Evolutionary conservation across 2,329 filamentous ascomycete genomes (phyloP).

Genomic region (Fusarium concolor): DNA sequence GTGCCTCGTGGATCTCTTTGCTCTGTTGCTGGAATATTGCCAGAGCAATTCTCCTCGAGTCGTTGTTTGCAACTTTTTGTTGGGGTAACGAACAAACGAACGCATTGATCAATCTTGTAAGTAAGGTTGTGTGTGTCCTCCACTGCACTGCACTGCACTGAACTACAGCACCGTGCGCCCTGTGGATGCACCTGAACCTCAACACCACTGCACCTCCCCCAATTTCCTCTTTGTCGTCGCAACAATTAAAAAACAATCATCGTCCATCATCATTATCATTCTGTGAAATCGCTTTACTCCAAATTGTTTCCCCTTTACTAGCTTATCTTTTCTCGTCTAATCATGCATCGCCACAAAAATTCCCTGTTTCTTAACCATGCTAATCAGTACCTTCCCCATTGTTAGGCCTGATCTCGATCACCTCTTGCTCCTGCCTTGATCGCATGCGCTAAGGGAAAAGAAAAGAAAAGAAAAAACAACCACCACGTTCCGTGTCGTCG

Average conservation of each 20-base stretch:
- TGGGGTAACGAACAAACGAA: neutral
- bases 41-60: constrained; percentile 43
- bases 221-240: neutral
- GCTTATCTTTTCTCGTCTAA: neutral
- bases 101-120: constrained; percentile 39
- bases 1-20: constrained; percentile 33
- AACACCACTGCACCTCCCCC: constrained; percentile 10
- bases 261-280: neutral
- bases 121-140: constrained; percentile 9
- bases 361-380: constrained; percentile 32
- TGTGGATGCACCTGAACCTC: constrained; percentile 5
- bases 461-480: constrained; percentile 18
- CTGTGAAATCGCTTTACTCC: neutral
- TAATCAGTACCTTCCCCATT: constrained; percentile 43
- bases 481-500: neutral
- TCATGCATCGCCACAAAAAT: constrained; percentile 24
- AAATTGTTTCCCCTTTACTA: neutral
- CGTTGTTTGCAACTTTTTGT: constrained; percentile 28
- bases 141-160: neutral
- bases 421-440: constrained; percentile 24
- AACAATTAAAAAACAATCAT: constrained; percentile 10
- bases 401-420: constrained; percentile 36
- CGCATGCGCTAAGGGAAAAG: constrained; percentile 37
- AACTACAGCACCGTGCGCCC: constrained; percentile 12
- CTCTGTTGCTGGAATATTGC: constrained; percentile 57